Evolutionary conservation across 768 basidiomycete genomes (phyloP), one percentile per base, ranked within the genome.

Genomic region (Asterophora lycoperdoides): DNA sequence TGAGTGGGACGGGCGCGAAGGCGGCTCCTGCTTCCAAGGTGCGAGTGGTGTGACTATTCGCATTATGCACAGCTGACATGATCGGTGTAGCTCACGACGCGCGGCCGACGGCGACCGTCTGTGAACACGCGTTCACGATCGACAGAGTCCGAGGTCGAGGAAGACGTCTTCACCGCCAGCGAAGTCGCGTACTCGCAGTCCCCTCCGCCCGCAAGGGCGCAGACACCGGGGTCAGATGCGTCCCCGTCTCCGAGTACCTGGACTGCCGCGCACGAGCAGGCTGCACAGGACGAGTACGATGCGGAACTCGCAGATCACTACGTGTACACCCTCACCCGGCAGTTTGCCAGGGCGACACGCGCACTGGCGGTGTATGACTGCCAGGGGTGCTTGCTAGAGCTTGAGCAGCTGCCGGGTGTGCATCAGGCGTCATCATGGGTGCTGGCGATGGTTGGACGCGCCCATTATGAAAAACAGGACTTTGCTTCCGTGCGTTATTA

Each of bases 391-490:
- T 64, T 96, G 34, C 77, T 79, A 36, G 85, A 87, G 62, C 70
- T 98, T 39, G 86, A 89, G 62, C 73, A 75, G 58, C 70, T 99
- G 54, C 89, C 93, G 23, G 68, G 73, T 49, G 75, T 74, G 44
- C 84, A 95, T 49, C 84, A 88, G 62, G 72, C 80, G 48, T 86
- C 86, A 33, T 76, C 86, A 44, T 86, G 80, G 74, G 86, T 89
- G 37, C 72, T 93, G 59, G 81, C 84, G 14, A 81, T 94, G 76
- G 77, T 88, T 11, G 96, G 89, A 10, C 81, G 83, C 64, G 89
- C 89, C 43, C 85, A 91, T 62, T 96, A 92, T 66, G 96, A 98
- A 67, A 77, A 81, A 65, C 79, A 86, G 52, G 86, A 97, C 61
- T 98, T 96, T 71, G 74, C 81, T 53, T 80, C 84, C 68, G 94